Evolutionary conservation across 129 eudicot genomes (phyloP).

Genomic region (Artemisia annua): DNA sequence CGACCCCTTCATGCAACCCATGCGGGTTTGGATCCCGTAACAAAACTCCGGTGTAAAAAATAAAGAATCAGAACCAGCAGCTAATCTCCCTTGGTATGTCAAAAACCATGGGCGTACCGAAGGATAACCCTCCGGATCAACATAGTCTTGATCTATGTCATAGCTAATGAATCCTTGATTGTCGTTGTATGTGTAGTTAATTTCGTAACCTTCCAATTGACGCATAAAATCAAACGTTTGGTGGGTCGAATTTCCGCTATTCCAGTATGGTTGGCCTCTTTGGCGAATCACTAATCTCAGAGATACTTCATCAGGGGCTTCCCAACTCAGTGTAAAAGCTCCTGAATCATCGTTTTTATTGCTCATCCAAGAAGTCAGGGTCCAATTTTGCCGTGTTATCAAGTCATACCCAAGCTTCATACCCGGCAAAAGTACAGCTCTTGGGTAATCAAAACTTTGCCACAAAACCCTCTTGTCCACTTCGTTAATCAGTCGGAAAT

Average conservation of each 20-base stretch:
- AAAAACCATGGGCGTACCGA: constrained; percentile 1
- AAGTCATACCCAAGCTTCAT: too few relatives aligned
- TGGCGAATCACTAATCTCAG: not conserved
- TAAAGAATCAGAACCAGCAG: not conserved
- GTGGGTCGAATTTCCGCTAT: too few relatives aligned
- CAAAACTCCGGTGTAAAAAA: constrained; percentile 1
- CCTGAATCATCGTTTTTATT: too few relatives aligned
- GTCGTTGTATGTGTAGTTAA: constrained; percentile 8
- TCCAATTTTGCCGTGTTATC: too few relatives aligned
- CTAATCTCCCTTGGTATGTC: constrained; percentile 21
- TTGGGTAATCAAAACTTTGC: too few relatives aligned
- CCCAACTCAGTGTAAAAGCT: too few relatives aligned
- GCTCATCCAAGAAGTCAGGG: too few relatives aligned
- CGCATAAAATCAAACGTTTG: not conserved
- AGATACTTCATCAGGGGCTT: too few relatives aligned
- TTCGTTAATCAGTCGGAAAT: too few relatives aligned
- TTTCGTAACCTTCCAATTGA: constrained; percentile 18
- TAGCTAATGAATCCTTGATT: constrained; percentile 16
- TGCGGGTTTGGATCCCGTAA: constrained; percentile 20
- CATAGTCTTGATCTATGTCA: not conserved
- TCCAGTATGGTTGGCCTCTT: constrained; percentile 22
- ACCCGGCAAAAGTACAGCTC: too few relatives aligned
- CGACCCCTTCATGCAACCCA: constrained; percentile 20
- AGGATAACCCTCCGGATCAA: not conserved
- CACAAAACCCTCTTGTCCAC: too few relatives aligned